These are phyloP conservation scores for Calonectria henricotiae DNA, from an alignment of 2,329 filamentous ascomycete species.

Conservation along the genomic window DNA sequence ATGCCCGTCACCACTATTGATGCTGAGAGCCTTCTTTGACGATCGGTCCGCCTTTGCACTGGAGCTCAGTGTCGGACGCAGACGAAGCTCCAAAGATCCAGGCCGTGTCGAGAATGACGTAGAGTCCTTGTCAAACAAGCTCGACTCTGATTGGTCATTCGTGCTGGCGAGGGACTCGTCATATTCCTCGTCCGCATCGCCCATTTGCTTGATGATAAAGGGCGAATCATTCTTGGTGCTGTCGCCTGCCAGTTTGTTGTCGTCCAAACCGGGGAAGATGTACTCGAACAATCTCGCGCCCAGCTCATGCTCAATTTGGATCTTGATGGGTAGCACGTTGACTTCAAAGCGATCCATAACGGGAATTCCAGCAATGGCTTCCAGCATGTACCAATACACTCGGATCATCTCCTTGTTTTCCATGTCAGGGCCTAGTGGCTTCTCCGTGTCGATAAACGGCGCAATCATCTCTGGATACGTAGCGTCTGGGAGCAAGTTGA, in stretches of 20 bases:
- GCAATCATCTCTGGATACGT: constrained; percentile 97
- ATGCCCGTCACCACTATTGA: constrained; percentile 67
- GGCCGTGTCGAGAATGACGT: constrained; percentile 74
- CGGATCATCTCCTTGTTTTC: constrained; percentile 86
- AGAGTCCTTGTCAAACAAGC: constrained; percentile 63
- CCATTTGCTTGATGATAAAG: constrained; percentile 67
- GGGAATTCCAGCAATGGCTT: constrained; percentile 96
- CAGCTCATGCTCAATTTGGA: constrained; percentile 93
- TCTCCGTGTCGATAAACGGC: constrained; percentile 83
- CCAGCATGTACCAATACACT: constrained; percentile 98
- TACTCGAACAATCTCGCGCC: constrained; percentile 97
- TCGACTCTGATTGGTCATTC: constrained; percentile 58
- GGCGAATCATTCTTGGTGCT: constrained; percentile 74
- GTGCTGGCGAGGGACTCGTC: constrained; percentile 63
- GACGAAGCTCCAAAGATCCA: constrained; percentile 84
- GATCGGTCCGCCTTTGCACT: constrained; percentile 60
- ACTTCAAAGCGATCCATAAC: constrained; percentile 98
- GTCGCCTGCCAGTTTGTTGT: constrained; percentile 62
- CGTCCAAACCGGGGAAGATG: constrained; percentile 89
- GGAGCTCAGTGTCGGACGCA: constrained; percentile 85
- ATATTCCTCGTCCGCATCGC: constrained; percentile 61
- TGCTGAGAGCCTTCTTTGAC: constrained; percentile 66
- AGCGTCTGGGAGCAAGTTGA: constrained; percentile 91
- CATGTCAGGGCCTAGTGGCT: constrained; percentile 60
- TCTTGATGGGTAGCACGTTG: constrained; percentile 91